Percentiles rank a stretch among this genome's conserved stretches.
These are phyloP conservation scores for Colletotrichum sansevieriae DNA, from an alignment of 2,329 filamentous ascomycete genomes.

Conservation along the genomic window DNA sequence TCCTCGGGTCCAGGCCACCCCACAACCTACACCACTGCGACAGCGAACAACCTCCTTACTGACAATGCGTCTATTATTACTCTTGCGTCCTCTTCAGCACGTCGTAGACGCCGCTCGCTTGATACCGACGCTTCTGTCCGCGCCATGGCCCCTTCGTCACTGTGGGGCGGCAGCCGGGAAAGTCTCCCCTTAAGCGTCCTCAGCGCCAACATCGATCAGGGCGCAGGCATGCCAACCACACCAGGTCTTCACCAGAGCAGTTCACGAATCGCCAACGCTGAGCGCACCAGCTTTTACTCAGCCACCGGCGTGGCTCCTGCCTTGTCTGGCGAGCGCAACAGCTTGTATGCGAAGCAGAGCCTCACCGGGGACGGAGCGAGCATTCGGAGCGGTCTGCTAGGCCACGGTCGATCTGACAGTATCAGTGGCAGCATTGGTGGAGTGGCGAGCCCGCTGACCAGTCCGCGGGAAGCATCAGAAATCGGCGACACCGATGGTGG, in stretches of 20 bases:
- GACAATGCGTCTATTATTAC: constrained; percentile 91
- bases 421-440: constrained; percentile 80
- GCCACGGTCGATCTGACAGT: constrained; percentile 86
- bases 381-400: constrained; percentile 80
- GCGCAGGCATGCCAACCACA: constrained; percentile 56
- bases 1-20: constrained; percentile 65
- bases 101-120: constrained; percentile 80
- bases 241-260: constrained; percentile 67
- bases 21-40: constrained; percentile 81
- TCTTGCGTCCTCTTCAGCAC: constrained; percentile 84
- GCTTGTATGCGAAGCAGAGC: constrained; percentile 77
- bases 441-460: constrained; percentile 72
- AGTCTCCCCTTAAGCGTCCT: constrained; percentile 83
- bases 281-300: constrained; percentile 87
- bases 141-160: constrained; percentile 83
- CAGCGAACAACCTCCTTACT: constrained; percentile 83
- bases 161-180: constrained; percentile 86
- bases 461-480: constrained; percentile 60
- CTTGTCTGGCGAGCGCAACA: constrained; percentile 82
- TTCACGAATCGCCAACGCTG: constrained; percentile 55
- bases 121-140: constrained; percentile 90
- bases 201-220: constrained; percentile 74
- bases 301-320: constrained; percentile 76
- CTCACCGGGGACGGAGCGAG: constrained; percentile 77
- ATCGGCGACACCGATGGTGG: constrained; percentile 48